These are phyloP conservation scores for Didymella sp. DNA, from an alignment of 2,329 filamentous ascomycete genomes.

Conservation along the genomic window DNA sequence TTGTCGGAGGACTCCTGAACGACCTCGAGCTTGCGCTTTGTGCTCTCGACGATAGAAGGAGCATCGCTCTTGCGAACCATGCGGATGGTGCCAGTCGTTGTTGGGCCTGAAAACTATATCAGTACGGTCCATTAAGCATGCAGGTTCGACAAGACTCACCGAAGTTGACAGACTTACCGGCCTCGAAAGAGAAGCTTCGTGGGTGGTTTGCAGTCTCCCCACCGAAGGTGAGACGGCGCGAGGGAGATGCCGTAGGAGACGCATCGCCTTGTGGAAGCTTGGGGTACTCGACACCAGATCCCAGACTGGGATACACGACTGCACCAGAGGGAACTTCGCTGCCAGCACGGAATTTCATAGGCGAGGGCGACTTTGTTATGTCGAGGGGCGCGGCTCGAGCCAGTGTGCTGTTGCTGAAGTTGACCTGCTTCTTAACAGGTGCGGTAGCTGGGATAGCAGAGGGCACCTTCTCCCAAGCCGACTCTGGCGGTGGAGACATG, in stretches of 20 bases:
- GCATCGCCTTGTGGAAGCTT: constrained; percentile 40
- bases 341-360: constrained; percentile 45
- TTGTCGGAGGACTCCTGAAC: constrained; percentile 51
- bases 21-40: constrained; percentile 56
- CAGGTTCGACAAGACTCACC: constrained; percentile 14
- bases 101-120: constrained; percentile 33
- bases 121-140: not conserved
- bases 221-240: constrained; percentile 47
- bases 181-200: constrained; percentile 58
- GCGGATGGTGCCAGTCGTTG: constrained; percentile 49
- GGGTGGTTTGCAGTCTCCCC: constrained; percentile 39
- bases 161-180: constrained; percentile 55
- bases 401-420: constrained; percentile 77
- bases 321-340: constrained; percentile 45
- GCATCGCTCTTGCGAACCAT: constrained; percentile 56
- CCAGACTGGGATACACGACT: constrained; percentile 41
- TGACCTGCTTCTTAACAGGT: constrained; percentile 78
- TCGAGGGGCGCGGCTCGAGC: constrained; percentile 41
- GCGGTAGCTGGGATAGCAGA: constrained; percentile 67
- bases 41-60: constrained; percentile 39
- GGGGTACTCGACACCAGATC: constrained; percentile 48
- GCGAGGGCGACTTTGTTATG: constrained; percentile 45
- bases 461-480: constrained; percentile 60
- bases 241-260: constrained; percentile 36
- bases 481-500: constrained; percentile 51